Percentiles rank a stretch among this genome's conserved stretches.
These are phyloP conservation scores for Cercophora samala DNA, from an alignment of 495 filamentous ascomycete genomes.

Conservation along the genomic window DNA sequence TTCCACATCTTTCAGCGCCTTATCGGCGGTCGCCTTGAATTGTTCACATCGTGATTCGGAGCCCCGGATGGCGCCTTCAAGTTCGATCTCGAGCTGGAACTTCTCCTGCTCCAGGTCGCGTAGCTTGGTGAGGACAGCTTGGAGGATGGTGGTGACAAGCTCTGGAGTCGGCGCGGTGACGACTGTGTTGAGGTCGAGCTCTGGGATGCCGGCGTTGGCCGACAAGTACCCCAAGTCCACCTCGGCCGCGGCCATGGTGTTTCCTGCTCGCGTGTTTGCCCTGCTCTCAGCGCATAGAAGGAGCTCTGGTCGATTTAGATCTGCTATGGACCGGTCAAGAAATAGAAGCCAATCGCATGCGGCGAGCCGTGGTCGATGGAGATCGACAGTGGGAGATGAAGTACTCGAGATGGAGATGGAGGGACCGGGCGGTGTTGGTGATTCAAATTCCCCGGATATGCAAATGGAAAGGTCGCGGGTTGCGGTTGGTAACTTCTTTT, in stretches of 20 bases:
- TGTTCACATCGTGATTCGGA: constrained; percentile 76
- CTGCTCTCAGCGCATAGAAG: constrained; percentile 22
- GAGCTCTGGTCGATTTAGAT: not conserved
- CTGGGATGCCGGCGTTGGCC: constrained; percentile 67
- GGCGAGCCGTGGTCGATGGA: not conserved
- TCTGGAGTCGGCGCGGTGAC: constrained; percentile 72
- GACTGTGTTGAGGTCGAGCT: constrained; percentile 61
- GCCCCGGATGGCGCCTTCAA: constrained; percentile 79
- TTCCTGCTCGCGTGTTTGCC: constrained; percentile 15
- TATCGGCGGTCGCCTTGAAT: constrained; percentile 75
- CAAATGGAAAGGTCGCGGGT: not conserved
- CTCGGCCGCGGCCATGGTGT: constrained; percentile 69
- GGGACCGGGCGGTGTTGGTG: not conserved
- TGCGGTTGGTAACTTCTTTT: not conserved
- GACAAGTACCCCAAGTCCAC: constrained; percentile 75
- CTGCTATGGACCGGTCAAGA: not conserved
- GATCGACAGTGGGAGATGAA: not conserved
- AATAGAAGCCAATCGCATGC: not conserved
- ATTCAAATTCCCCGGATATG: not conserved
- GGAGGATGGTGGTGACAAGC: constrained; percentile 66
- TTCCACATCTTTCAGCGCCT: constrained; percentile 73
- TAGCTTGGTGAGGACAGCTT: constrained; percentile 66
- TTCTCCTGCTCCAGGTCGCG: constrained; percentile 84
- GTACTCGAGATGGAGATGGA: not conserved
- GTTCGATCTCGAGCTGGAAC: constrained; percentile 81